A percentile compares a stretch with the other conserved stretches of the same genome.
Conservation (phyloP, 352 stramenopile genomes). For the Salisapilia sapeloensis region DNA sequence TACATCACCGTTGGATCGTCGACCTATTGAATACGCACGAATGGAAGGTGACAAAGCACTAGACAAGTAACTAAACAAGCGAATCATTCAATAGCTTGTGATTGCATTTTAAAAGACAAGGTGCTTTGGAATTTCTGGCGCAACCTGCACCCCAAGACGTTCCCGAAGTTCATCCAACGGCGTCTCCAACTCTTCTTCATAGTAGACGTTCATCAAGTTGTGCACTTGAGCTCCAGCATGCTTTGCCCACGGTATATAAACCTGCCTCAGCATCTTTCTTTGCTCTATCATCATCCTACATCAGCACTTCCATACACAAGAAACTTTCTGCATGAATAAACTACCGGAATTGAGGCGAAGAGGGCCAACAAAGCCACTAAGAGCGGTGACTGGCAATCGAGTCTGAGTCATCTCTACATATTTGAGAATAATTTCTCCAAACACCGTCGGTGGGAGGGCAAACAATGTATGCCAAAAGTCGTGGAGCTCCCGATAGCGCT, state of each 20-base stretch:
- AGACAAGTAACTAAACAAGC: too few relatives aligned
- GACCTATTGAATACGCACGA: too few relatives aligned
- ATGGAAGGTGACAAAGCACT: too few relatives aligned
- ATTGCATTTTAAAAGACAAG: too few relatives aligned
- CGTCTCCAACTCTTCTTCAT: slow-evolving; percentile 91
- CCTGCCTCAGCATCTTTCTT: slow-evolving; percentile 46
- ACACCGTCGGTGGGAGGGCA: slow-evolving; percentile 85
- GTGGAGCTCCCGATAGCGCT: slow-evolving; percentile 86
- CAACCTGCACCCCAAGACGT: slow-evolving; percentile 11
- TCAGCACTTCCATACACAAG: background rate
- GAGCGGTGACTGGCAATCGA: slow-evolving; percentile 85
- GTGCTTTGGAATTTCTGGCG: too few relatives aligned
- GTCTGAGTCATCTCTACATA: slow-evolving; percentile 96
- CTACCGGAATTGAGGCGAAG: slow-evolving; percentile 50
- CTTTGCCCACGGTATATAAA: slow-evolving; percentile 91
- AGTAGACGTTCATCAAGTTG: slow-evolving; percentile 90
- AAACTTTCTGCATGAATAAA: background rate
- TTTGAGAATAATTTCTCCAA: slow-evolving; percentile 94
- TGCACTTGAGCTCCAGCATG: slow-evolving; percentile 42
- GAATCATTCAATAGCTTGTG: too few relatives aligned
- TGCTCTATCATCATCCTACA: slow-evolving; percentile 15
- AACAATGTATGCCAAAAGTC: slow-evolving; percentile 96
- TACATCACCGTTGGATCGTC: too few relatives aligned
- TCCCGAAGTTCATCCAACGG: slow-evolving; percentile 74
- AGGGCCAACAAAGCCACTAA: slow-evolving; percentile 84